Conservation (phyloP, 345 rosid genomes). For the Iberis pinnata region DNA sequence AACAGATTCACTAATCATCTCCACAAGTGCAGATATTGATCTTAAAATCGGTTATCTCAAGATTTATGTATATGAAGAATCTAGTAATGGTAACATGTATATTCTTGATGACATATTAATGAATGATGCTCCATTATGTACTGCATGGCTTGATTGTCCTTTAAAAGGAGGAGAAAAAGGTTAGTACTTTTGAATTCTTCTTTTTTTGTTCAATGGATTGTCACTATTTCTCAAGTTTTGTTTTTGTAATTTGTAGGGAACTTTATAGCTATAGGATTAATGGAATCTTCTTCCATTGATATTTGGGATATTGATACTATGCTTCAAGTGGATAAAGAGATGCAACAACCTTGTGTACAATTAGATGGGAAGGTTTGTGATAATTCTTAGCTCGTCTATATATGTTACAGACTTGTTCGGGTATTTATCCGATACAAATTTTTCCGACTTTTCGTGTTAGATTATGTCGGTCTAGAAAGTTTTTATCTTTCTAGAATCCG, state of each 20-base stretch:
- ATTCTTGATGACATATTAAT: constrained; percentile 65
- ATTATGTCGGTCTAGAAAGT: too few relatives aligned
- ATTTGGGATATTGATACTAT: constrained; percentile 92
- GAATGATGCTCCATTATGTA: constrained; percentile 62
- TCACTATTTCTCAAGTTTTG: background rate
- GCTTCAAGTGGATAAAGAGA: constrained; percentile 48
- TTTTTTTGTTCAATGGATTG: background rate
- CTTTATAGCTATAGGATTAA: constrained; percentile 69
- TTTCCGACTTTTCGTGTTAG: too few relatives aligned
- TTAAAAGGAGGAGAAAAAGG: constrained; percentile 72
- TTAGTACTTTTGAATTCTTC: constrained; percentile 16
- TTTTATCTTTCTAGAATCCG: too few relatives aligned
- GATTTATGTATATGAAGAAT: constrained; percentile 59
- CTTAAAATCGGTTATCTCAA: constrained; percentile 57
- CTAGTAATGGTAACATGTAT: constrained; percentile 48
- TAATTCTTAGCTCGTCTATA: background rate
- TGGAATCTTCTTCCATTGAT: constrained; percentile 50
- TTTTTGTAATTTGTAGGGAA: constrained; percentile 45
- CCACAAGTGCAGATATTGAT: constrained; percentile 58
- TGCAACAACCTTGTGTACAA: constrained; percentile 48
- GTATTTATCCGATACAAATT: too few relatives aligned
- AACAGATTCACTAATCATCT: constrained; percentile 57
- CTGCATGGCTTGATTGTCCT: constrained; percentile 87
- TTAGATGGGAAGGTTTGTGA: constrained; percentile 43
- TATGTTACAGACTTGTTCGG: too few relatives aligned